Base-by-base conservation (phyloP, 2,329 filamentous ascomycete genomes). In the Apiospora pterosperma region DNA sequence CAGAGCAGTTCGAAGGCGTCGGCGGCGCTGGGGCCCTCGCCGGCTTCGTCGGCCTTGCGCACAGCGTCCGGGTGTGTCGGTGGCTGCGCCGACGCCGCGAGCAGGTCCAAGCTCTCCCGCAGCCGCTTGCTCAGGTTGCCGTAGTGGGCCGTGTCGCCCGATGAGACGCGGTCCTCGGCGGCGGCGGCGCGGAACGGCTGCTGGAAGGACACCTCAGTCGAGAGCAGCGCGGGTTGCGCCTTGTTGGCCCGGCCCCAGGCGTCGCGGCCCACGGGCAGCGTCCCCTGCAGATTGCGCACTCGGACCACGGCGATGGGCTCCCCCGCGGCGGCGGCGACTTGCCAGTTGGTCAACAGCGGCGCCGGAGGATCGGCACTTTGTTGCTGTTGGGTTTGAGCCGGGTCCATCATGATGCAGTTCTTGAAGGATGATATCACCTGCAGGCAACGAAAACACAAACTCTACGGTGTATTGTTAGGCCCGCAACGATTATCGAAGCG, bases 121-220 rank as follows among this genome's bases (percentile, higher is more conserved):
- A 93, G 81, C 0, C 82, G 81, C 77, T 93, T 92, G 78, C 87
- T 89, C 16, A 93, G 81, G 11, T 80, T 82, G 2, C 91, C 91
- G 72, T 94, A 94, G 78, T 94, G 90, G 28, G 93, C 86, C 2
- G 91, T 93, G 73, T 90, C 90, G 28, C 48, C 48, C n/a, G 77
- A 76, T 58, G 87, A 84, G 38, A 94, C 83, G 10, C 78, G 78
- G 77, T 94, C 91, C 5, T 76, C 76, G 1, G 80, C 71, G 0
- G 88, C 87, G 1, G 89, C 86, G 0, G 83, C 80, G 59, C 78
- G 79, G 72, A 93, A 92, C 0, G 82, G 75, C 8, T 78, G 72
- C 16, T 77, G 75, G 66, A 93, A 82, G 3, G 81, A 82, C 4
- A 92, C 81, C 23, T 84, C 81, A 38, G 87, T 84, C 5, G 88